phyloP scores from a whole-genome alignment of 176 grass and related monocot species.

The Aegilops sharonensis region DNA sequence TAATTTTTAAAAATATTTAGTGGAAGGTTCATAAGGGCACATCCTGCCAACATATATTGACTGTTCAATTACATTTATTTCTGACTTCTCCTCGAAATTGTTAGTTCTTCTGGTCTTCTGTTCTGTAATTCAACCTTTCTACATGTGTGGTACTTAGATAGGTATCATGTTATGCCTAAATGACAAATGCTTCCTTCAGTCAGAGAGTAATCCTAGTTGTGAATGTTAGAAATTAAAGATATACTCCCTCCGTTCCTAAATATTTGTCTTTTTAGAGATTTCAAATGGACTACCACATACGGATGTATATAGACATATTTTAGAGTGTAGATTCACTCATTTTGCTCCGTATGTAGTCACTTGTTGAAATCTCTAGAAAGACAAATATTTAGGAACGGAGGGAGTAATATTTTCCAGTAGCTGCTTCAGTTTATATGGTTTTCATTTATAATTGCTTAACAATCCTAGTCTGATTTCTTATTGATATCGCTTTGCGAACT shows the following conservation, averaged over 20 bases:
- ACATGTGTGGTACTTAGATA: not conserved
- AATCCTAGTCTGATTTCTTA: not conserved
- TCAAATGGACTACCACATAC: too few species aligned
- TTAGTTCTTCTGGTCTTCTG: not conserved
- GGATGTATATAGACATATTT: too few species aligned
- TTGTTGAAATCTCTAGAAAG: too few species aligned
- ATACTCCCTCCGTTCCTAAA: not conserved
- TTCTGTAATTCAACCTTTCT: not conserved
- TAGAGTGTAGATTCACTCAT: too few species aligned
- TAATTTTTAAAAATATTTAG: not conserved
- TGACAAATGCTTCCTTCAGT: not conserved
- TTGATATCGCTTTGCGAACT: not conserved
- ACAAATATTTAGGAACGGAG: too few species aligned
- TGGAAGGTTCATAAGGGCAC: not conserved
- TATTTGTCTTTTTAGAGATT: too few species aligned
- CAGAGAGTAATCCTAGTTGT: not conserved
- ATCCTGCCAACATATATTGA: conserved; percentile 1
- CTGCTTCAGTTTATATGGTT: not conserved
- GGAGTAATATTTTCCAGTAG: not conserved
- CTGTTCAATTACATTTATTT: not conserved
- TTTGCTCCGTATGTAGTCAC: too few species aligned
- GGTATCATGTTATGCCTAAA: not conserved
- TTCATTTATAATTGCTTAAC: not conserved
- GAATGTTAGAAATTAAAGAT: not conserved
- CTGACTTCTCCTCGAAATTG: not conserved